These are phyloP conservation scores for Fusarium cicatricum DNA, from an alignment of 2,329 filamentous ascomycete genomes.

Conservation along the genomic window DNA sequence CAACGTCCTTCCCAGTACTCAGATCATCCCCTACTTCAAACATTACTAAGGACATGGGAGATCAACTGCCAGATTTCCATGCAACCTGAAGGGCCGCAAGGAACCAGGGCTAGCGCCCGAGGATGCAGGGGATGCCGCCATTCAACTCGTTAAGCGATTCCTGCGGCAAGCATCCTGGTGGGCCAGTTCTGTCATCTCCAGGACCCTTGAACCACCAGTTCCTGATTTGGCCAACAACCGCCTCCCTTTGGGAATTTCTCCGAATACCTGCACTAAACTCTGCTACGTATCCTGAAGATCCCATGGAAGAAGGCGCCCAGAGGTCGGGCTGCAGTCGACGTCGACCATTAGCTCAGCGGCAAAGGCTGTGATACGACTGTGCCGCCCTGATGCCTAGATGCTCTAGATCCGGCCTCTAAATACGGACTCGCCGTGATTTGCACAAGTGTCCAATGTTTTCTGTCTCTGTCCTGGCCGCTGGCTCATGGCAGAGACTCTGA, in stretches of 20 bases:
- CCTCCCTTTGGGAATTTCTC: slow-evolving; percentile 33
- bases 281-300: slow-evolving; percentile 22
- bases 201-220: slow-evolving; percentile 24
- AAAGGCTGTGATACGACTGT: slow-evolving; percentile 14
- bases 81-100: slow-evolving; percentile 29
- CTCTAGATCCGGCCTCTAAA: not conserved
- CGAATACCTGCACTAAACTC: slow-evolving; percentile 8
- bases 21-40: not conserved
- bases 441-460: not conserved
- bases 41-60: slow-evolving; percentile 22
- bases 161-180: slow-evolving; percentile 1
- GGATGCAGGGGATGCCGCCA: slow-evolving; percentile 23
- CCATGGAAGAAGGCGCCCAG: slow-evolving; percentile 16
- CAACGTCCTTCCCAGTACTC: not conserved
- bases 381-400: slow-evolving; percentile 13
- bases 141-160: slow-evolving; percentile 22
- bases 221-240: slow-evolving; percentile 25
- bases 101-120: slow-evolving; percentile 23
- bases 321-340: slow-evolving; percentile 1
- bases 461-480: not conserved
- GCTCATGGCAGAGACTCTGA: not conserved
- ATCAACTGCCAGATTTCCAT: slow-evolving; percentile 39
- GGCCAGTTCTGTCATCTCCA: slow-evolving; percentile 11
- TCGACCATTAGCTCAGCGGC: slow-evolving; percentile 4
- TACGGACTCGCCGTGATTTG: not conserved